phyloP scores from a whole-genome alignment of 2,329 filamentous ascomycete species.

The Nothophaeocryptopus gaeumannii region DNA sequence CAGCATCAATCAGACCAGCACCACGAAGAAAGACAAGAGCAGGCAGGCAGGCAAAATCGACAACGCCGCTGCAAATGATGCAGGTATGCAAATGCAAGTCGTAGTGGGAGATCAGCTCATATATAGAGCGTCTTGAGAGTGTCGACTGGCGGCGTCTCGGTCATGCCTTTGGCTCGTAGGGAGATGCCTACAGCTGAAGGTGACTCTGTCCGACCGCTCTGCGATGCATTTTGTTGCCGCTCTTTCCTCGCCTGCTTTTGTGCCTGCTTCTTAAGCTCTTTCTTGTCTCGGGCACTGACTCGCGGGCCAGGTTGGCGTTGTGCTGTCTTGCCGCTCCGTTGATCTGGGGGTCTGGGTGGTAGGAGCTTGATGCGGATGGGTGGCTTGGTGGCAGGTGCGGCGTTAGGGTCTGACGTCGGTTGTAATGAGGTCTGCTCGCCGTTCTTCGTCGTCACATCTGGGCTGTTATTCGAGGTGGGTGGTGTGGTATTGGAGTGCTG shows the following conservation, averaged over 20 bases:
- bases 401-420: constrained; percentile 7
- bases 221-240: constrained; percentile 32
- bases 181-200: constrained; percentile 28
- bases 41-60: not conserved
- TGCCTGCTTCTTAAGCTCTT: constrained; percentile 41
- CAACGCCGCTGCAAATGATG: no score
- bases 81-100: constrained; percentile 3
- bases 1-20: constrained; percentile 11
- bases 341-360: constrained; percentile 32
- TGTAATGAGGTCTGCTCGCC: constrained; percentile 5
- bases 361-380: constrained; percentile 36
- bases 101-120: constrained; percentile 22
- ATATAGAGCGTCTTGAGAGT: constrained; percentile 40
- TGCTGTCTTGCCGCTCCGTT: constrained; percentile 29
- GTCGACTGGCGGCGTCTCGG: constrained; percentile 36
- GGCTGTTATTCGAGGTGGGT: constrained; percentile 19
- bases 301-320: constrained; percentile 37
- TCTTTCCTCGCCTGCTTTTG: constrained; percentile 43
- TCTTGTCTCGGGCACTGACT: constrained; percentile 37
- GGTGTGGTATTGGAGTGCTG: constrained; percentile 24
- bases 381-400: constrained; percentile 21
- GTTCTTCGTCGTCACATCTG: constrained; percentile 15
- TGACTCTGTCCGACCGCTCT: constrained; percentile 17
- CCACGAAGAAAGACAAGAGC: not conserved
- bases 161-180: constrained; percentile 33